These are phyloP conservation scores for Zygoascus tannicola DNA, from an alignment of 805 yeast species.

Conservation along the genomic window DNA sequence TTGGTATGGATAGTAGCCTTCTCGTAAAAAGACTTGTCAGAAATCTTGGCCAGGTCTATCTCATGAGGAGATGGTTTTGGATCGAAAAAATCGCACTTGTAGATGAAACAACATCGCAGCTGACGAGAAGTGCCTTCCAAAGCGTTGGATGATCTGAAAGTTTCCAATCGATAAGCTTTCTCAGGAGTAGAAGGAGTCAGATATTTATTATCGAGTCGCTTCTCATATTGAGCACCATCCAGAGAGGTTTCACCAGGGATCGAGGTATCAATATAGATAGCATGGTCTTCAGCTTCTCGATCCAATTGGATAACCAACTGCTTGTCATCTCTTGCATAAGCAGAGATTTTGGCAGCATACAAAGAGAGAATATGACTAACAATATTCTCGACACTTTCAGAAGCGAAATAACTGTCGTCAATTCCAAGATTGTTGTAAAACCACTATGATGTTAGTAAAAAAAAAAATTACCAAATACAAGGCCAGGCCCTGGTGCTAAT, in stretches of 20 bases:
- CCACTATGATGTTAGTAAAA: conserved; percentile 38
- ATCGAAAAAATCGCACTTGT: conserved; percentile 51
- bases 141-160: conserved; percentile 47
- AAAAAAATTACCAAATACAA: neutral
- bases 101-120: conserved; percentile 72
- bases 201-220: conserved; percentile 71
- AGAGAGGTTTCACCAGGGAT: conserved; percentile 40
- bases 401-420: conserved; percentile 85
- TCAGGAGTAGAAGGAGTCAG: conserved; percentile 34
- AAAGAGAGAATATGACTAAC: conserved; percentile 79
- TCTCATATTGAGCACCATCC: conserved; percentile 48
- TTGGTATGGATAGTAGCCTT: conserved; percentile 77
- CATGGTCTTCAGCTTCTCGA: conserved; percentile 74
- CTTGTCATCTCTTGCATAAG: conserved; percentile 54
- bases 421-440: conserved; percentile 82
- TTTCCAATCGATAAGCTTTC: conserved; percentile 59
- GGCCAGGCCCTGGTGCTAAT: too few species aligned
- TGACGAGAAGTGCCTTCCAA: conserved; percentile 32
- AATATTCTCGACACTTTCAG: conserved; percentile 71
- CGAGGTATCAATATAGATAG: conserved; percentile 79
- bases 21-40: conserved; percentile 68
- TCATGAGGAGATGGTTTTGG: conserved; percentile 28
- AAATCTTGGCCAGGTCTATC: conserved; percentile 54
- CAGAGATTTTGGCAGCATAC: conserved; percentile 88
- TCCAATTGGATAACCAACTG: conserved; percentile 65